Evolutionary conservation across 2,329 filamentous ascomycete genomes (phyloP), one percentile per base, ranked within the genome.

Genomic region (Didymella keratinophila): DNA sequence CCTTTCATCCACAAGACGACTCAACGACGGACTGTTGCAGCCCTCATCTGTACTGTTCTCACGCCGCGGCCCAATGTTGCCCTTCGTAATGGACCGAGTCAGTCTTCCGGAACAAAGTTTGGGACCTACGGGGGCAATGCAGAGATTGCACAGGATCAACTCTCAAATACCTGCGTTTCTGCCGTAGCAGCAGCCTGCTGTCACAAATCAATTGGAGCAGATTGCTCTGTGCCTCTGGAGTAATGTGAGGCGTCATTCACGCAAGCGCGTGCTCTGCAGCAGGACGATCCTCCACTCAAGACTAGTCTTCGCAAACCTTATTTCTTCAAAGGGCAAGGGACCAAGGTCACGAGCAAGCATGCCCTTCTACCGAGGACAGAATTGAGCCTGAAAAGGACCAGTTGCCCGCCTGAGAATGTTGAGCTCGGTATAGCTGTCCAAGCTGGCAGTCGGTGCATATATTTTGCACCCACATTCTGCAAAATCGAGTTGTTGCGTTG

Each of bases 31-130:
- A 55, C 37, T 56, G 58, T 60, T 62, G 52, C 50, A 55, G 46
- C 28, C 34, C 49, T 47, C 50, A 56, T 50, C 32, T 44, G 36
- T 48, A 32, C 30, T 23, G 36, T 50, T 37, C 48, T 52, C 52
- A 64, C 49, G 41, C 56, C 51, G 45, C 50, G 46, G 55, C 54
- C 55, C 55, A 63, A 49, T 43, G 32, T 45, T 49, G 34, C 51
- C 54, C 44, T 58, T 51, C 28, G 37, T 34, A 47, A 44, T 32
- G 41, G 7, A 30, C 48, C 52, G 63, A 68, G 64, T 67, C 66
- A 68, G 61, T 57, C 54, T 44, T 45, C 47, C 39, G n/a, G 30
- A 45, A 41, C 28, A 52, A 59, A 61, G 59, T 68, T 64, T 64
- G 52, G 36, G 25, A 36, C 55, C 43, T 49, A 52, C 59, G 52